Evolutionary conservation across 2,329 filamentous ascomycete species (phyloP).

Genomic region (Stemphylium vesicarium): DNA sequence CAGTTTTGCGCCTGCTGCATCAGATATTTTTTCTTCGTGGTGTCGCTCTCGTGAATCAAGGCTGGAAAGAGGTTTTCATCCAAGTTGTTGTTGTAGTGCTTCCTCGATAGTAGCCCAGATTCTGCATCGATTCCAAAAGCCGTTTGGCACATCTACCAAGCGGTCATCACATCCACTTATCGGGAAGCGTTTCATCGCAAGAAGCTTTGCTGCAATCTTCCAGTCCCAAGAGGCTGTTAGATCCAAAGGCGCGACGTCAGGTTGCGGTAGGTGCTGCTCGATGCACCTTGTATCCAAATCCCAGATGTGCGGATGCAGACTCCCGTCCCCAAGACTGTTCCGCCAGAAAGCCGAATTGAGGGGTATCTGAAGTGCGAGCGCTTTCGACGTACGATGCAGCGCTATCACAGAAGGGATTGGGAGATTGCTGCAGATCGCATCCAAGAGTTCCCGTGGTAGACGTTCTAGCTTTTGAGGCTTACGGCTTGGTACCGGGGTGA

Average conservation of each 20-base stretch:
- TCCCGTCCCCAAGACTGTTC: slow-evolving; percentile 25
- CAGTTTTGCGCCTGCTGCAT: no score
- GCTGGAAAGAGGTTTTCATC: not conserved
- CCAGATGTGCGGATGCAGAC: slow-evolving; percentile 32
- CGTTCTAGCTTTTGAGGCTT: slow-evolving; percentile 17
- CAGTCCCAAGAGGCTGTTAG: slow-evolving; percentile 21
- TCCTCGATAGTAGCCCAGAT: slow-evolving; percentile 35
- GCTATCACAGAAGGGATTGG: slow-evolving; percentile 20
- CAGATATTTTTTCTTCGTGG: no score
- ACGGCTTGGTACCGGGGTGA: not conserved
- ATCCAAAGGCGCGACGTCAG: not conserved
- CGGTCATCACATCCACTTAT: slow-evolving; percentile 14
- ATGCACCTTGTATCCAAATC: slow-evolving; percentile 27
- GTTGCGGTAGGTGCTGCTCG: slow-evolving; percentile 2
- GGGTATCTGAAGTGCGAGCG: slow-evolving; percentile 23
- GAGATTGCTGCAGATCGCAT: slow-evolving; percentile 23
- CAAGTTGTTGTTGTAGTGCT: slow-evolving; percentile 5
- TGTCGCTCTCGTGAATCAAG: no score
- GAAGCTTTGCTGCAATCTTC: slow-evolving; percentile 21
- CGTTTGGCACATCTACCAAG: slow-evolving; percentile 20
- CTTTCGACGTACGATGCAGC: slow-evolving; percentile 28
- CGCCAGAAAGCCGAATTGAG: slow-evolving; percentile 38
- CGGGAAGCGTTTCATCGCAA: slow-evolving; percentile 23
- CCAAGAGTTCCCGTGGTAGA: slow-evolving; percentile 27
- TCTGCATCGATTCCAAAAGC: slow-evolving; percentile 35